Conservation (phyloP, 495 filamentous ascomycete species). For the Hypoxylon fragiforme region DNA sequence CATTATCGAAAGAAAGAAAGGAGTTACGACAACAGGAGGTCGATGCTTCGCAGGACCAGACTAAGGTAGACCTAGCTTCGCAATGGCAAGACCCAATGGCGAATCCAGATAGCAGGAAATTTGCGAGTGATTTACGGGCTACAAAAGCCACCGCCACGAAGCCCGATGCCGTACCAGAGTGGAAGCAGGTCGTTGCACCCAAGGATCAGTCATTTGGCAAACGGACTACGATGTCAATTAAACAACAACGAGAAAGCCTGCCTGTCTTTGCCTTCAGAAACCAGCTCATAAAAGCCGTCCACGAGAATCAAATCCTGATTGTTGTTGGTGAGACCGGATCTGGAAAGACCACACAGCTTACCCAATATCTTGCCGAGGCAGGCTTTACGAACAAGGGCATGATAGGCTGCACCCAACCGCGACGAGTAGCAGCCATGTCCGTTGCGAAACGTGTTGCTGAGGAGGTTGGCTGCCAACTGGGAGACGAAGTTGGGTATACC, state of each 20-base stretch:
- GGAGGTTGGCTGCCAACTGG: slow-evolving; percentile 89
- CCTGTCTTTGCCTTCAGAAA: slow-evolving; percentile 90
- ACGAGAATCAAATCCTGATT: slow-evolving; percentile 87
- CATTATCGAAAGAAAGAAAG: slow-evolving; percentile 85
- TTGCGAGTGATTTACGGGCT: slow-evolving; percentile 79
- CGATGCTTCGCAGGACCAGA: slow-evolving; percentile 76
- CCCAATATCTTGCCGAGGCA: slow-evolving; percentile 91
- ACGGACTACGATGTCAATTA: slow-evolving; percentile 89
- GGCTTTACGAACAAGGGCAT: slow-evolving; percentile 88
- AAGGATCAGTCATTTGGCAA: slow-evolving; percentile 84
- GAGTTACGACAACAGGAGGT: slow-evolving; percentile 87
- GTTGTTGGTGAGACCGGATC: slow-evolving; percentile 97
- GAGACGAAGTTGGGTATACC: slow-evolving; percentile 93
- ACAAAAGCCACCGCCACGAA: slow-evolving; percentile 46
- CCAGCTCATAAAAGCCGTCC: slow-evolving; percentile 84
- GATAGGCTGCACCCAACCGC: slow-evolving; percentile 96
- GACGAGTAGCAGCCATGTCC: slow-evolving; percentile 95
- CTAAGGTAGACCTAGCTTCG: slow-evolving; percentile 80
- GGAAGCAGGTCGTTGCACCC: slow-evolving; percentile 82
- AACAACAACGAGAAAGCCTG: slow-evolving; percentile 87
- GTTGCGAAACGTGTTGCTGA: slow-evolving; percentile 96
- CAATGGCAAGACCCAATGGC: slow-evolving; percentile 99
- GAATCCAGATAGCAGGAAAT: slow-evolving; percentile 76
- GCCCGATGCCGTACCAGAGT: slow-evolving; percentile 81
- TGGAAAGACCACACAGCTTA: slow-evolving; percentile 95